A percentile compares a stretch with the other conserved stretches of the same genome.
These are phyloP conservation scores for Colletotrichum scovillei DNA, from an alignment of 2,329 filamentous ascomycete genomes.

Conservation along the genomic window DNA sequence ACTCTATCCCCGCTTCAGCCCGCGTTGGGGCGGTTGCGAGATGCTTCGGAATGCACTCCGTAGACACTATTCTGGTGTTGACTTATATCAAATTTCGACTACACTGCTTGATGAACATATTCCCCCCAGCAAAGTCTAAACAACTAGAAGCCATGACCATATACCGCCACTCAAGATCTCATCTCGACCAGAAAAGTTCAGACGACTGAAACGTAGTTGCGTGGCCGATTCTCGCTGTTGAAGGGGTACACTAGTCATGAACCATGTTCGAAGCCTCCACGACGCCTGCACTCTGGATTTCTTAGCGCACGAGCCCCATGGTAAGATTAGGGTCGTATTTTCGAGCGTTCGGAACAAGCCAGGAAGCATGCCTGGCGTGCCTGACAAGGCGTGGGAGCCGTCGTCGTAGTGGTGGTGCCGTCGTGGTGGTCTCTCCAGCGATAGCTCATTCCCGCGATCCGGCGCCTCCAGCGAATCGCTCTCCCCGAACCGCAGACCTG, in stretches of 20 bases:
- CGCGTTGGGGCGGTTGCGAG: background rate
- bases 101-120: background rate
- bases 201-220: background rate
- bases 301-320: slow-evolving; percentile 11
- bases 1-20: slow-evolving; percentile 27
- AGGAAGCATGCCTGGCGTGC: background rate
- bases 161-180: background rate
- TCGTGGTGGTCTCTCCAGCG: background rate
- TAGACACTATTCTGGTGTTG: background rate
- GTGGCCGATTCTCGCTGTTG: background rate
- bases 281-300: background rate
- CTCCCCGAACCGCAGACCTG: slow-evolving; percentile 4
- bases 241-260: slow-evolving; percentile 26
- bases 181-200: background rate
- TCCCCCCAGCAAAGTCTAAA: background rate
- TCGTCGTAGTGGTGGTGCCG: background rate
- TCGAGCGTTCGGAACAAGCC: background rate
- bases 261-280: slow-evolving; percentile 21
- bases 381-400: slow-evolving; percentile 12
- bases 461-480: slow-evolving; percentile 10
- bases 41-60: background rate
- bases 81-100: background rate
- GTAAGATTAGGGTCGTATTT: slow-evolving; percentile 30
- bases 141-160: background rate
- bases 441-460: slow-evolving; percentile 1